Base-by-base conservation (phyloP, 495 filamentous ascomycete species). In the Hyaloscypha bicolor region DNA sequence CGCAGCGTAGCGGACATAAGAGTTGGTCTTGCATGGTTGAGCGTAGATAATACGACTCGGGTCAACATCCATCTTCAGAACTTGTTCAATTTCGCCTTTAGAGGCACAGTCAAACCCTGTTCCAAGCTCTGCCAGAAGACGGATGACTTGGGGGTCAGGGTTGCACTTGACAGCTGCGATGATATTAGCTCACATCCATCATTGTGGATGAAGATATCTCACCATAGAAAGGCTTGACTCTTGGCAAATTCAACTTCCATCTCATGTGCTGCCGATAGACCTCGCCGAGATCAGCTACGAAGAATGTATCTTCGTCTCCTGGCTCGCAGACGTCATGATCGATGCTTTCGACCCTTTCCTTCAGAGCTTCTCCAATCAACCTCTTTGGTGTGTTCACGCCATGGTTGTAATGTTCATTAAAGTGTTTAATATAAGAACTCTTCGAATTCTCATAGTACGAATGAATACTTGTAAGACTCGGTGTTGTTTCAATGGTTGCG, bases 1-100 rank as follows among this genome's bases (percentile, higher is more conserved):
- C 64, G 89, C 86, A 61, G 94, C 94, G 72, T 92, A 96, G 72
- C 93, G 92, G 67, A 98, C 83, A 79, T 97, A 97, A 48, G 94
- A 97, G 79, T 96, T 96, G 74, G 95, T 97, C 86, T 98, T 98
- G 90, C 96, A 98, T 53, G 95, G 95, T 77, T 99, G 96, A 58
- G 95, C 96, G 75, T 97, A 99, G 79, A 99, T 97, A 82, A 99
- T 97, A 73, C 93, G 93, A 63, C 88, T 86, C 4, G 96, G 93
- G 74, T 94, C 91, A 66, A 97, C 86, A 66, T 93, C 94, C 68
- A 93, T 85, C 70, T 85, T 84, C 55, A 97, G 83, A 69, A 97
- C 91, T 74, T 92, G 86, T 73, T 98, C 93, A 71, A 99, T 97
- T 82, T 99, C 95, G 61, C 87, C 82, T 86, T 97, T 97, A 75